phyloP scores from a whole-genome alignment of 306 rosid genomes.

The Rosa rugosa region DNA sequence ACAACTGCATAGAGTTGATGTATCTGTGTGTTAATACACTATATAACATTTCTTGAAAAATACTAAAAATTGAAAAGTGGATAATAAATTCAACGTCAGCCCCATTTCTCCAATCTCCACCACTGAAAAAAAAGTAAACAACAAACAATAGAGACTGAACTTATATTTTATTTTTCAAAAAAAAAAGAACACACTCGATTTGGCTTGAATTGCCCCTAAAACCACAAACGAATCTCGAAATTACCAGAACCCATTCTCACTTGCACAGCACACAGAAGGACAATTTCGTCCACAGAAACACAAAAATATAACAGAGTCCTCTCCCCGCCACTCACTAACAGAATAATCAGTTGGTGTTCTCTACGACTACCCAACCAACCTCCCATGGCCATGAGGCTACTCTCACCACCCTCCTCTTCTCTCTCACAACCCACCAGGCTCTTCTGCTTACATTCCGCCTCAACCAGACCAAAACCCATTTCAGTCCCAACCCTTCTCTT shows the following conservation, averaged over 20 bases:
- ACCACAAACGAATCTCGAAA: background rate
- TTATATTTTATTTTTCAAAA: background rate
- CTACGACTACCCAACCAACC: background rate
- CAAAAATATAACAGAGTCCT: conserved; percentile 8
- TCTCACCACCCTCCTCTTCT: conserved; percentile 34
- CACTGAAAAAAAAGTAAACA: no score
- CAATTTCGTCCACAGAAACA: background rate
- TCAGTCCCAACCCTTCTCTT: conserved; percentile 39
- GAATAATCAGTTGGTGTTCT: conserved; percentile 7
- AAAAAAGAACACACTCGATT: background rate
- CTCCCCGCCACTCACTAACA: conserved; percentile 40
- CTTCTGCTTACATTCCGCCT: conserved; percentile 32
- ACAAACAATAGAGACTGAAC: background rate
- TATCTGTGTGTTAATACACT: no score
- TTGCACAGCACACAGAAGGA: background rate
- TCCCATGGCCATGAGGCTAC: conserved; percentile 44
- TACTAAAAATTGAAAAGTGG: no score
- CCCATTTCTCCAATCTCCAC: background rate
- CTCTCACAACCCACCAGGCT: conserved; percentile 35
- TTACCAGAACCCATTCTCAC: background rate
- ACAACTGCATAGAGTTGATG: no score
- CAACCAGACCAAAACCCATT: conserved; percentile 31
- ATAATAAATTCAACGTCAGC: no score
- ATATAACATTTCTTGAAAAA: no score
- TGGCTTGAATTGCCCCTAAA: background rate